Base-by-base conservation (phyloP, 352 stramenopile species). In the Phytopythium aichiense region DNA sequence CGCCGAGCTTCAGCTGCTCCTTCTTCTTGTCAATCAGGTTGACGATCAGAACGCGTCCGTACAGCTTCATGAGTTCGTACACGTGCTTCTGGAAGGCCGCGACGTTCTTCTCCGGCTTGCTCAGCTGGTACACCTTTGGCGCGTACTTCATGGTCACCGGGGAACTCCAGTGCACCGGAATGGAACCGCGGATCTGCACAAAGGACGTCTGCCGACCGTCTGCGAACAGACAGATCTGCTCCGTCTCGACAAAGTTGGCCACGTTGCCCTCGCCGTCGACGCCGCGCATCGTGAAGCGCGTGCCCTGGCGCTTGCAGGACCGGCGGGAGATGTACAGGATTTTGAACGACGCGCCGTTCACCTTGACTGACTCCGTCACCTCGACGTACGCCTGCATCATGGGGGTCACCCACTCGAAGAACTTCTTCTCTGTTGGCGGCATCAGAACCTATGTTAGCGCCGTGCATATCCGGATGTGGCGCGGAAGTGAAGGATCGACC, bases 11-110 rank as follows among this genome's bases (percentile, higher is more conserved):
- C 9, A 94, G 84, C 77, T 99, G 94, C 74, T 98, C 91, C 56
- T 87, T 91, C 73, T 95, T 96, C 73, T 97, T 95, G 69, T 99
- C 95, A 53, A 99, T 94, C 20, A 99, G 77, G 74, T 98, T 98
- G 52, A 98, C 87, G 49, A 97, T 87, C 16, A 96, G 59, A 59
- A 97, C 86, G 53, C 79, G 88, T 13, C 88, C 81, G 56, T 91
- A 91, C 1, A 84, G 68, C 43, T 68, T 60, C 73, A 89, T 91
- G 15, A 89, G 61, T 49, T 89, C 68, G 56, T 88, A 82, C 2
- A 76, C 71, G 45, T 89, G 81, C 31, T 72, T 71, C 57, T 81
- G 71, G 55, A 89, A 91, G 18, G 81, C 81, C 0, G 63, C 59
- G 37, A 84, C 75, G 56, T 89, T 72, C 33, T 78, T 78, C 45